A percentile compares a stretch with the other conserved stretches of the same genome.
These are phyloP conservation scores for Backusella australiensis DNA, from an alignment of 192 early-diverging fungal genomes.

Conservation along the genomic window DNA sequence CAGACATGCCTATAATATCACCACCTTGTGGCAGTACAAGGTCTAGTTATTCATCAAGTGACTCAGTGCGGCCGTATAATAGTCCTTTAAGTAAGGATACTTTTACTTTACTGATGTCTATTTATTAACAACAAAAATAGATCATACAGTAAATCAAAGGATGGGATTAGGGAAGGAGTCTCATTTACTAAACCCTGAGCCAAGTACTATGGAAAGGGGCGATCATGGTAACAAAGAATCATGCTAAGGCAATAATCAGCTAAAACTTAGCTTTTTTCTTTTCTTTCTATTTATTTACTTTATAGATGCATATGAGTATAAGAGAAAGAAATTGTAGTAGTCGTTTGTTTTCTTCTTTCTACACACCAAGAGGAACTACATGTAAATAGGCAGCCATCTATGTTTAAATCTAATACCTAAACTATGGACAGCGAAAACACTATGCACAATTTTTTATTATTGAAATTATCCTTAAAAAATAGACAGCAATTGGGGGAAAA, in stretches of 20 bases:
- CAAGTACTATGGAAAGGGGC: neutral
- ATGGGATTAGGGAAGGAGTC: conserved; percentile 15
- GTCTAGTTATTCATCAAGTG: conserved; percentile 8
- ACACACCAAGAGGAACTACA: neutral
- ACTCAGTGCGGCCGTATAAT: neutral
- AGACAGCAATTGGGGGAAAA: neutral
- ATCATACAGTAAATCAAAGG: neutral
- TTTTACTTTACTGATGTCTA: neutral
- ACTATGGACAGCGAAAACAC: neutral
- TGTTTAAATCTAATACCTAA: neutral
- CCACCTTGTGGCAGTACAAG: conserved; percentile 2
- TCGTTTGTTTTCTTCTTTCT: neutral
- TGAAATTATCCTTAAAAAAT: neutral
- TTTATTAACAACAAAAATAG: neutral
- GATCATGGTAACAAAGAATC: neutral
- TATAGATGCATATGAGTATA: conserved; percentile 2
- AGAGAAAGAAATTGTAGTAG: neutral
- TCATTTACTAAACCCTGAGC: conserved; percentile 5
- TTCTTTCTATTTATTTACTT: neutral
- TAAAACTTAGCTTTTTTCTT: neutral
- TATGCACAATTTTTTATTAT: neutral
- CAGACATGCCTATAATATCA: neutral
- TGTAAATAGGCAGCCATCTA: neutral
- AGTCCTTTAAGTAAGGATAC: neutral
- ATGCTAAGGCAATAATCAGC: neutral